These are phyloP conservation scores for Crithidia acanthocephali DNA, from an alignment of 208 protist genomes.

Conservation along the genomic window DNA sequence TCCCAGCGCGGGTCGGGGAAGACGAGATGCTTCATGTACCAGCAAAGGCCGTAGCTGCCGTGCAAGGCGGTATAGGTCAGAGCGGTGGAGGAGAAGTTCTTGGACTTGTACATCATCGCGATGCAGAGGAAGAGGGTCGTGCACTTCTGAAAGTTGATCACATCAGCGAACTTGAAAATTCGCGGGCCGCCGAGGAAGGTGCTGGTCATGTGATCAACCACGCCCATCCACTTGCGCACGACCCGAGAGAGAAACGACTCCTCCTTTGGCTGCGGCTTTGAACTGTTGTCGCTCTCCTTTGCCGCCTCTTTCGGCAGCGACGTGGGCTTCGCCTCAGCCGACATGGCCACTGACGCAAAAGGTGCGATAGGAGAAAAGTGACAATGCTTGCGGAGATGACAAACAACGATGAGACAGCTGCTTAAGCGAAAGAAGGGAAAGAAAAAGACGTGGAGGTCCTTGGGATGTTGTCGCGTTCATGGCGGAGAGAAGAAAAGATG, in stretches of 20 bases:
- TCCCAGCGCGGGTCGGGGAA: conserved; percentile 90
- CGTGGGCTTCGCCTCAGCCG: not conserved
- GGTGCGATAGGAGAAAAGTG: too few species aligned
- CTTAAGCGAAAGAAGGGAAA: not conserved
- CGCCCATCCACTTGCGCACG: conserved; percentile 55
- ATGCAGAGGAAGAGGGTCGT: conserved; percentile 68
- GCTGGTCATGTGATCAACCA: conserved; percentile 46
- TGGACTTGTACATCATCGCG: conserved; percentile 65
- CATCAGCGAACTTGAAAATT: conserved; percentile 66
- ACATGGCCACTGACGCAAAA: not conserved
- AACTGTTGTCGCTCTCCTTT: not conserved
- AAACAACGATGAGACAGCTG: too few species aligned
- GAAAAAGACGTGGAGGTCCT: too few species aligned
- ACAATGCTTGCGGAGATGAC: too few species aligned
- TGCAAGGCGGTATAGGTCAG: conserved; percentile 85
- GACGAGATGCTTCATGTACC: conserved; percentile 83
- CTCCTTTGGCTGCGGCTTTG: not conserved
- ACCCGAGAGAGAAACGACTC: conserved; percentile 23
- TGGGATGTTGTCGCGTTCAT: too few species aligned
- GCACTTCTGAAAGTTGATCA: conserved; percentile 89
- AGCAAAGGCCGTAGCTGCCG: conserved; percentile 88
- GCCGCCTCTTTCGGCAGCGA: not conserved
- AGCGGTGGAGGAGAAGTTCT: conserved; percentile 84
- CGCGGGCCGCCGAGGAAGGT: conserved; percentile 66
- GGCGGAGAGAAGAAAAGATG: not conserved